Conservation (phyloP, 805 yeast genomes). For the Lachancea cidri region DNA sequence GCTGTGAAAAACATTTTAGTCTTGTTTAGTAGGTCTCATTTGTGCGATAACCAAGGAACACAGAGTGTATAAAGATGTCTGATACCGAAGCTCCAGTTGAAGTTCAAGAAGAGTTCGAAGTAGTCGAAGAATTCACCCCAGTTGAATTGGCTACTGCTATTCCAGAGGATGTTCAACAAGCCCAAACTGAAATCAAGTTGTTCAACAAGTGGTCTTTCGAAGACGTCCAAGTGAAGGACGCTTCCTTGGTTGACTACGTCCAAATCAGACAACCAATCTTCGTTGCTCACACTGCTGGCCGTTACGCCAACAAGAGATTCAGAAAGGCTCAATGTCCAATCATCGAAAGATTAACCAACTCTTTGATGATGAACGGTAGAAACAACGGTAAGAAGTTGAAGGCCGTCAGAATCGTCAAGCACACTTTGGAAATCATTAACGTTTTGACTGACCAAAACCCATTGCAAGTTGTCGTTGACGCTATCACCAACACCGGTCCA, state of each 20-base stretch:
- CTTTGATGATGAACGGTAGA: slow-evolving; percentile 99
- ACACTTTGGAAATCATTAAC: slow-evolving; percentile 96
- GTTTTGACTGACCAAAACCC: slow-evolving; percentile 99
- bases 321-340: slow-evolving; percentile 99
- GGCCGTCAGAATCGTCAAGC: slow-evolving; percentile 99
- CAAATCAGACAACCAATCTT: slow-evolving; percentile 97
- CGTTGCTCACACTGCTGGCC: slow-evolving; percentile 99
- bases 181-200: slow-evolving; percentile 92
- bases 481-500: slow-evolving; percentile 99
- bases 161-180: slow-evolving; percentile 95
- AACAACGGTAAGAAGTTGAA: slow-evolving; percentile 99
- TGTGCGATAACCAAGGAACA: slow-evolving; percentile 11
- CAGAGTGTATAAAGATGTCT: slow-evolving; percentile 53
- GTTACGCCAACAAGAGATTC: slow-evolving; percentile 99
- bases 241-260: slow-evolving; percentile 96
- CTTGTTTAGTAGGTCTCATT: slow-evolving; percentile 1
- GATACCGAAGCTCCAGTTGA: slow-evolving; percentile 61
- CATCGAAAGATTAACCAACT: slow-evolving; percentile 98
- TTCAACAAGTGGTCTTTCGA: slow-evolving; percentile 99
- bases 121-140: slow-evolving; percentile 70
- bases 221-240: slow-evolving; percentile 95
- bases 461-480: slow-evolving; percentile 97
- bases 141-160: slow-evolving; percentile 88
- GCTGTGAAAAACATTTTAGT: slow-evolving; percentile 1
- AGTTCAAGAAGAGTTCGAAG: slow-evolving; percentile 56